Conservation (phyloP, 1,284 basidiomycete genomes). For the Moesziomyces aphidis region DNA sequence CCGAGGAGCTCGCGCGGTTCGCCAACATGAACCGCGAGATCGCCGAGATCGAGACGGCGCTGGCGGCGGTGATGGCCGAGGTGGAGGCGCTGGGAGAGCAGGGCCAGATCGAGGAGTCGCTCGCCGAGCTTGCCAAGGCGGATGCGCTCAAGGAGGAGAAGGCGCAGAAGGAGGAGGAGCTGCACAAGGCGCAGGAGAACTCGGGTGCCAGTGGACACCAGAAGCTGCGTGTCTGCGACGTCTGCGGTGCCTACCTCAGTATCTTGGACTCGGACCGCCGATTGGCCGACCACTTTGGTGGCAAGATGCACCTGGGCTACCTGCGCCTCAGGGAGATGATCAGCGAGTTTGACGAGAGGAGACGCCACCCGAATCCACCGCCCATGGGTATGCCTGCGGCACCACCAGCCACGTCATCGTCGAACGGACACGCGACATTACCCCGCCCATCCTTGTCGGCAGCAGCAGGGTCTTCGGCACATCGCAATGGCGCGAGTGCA, state of each 20-base stretch:
- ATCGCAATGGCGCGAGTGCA: conserved; percentile 10
- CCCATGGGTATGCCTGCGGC: conserved; percentile 36
- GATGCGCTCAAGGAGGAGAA: conserved; percentile 98
- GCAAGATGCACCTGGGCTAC: conserved; percentile 99
- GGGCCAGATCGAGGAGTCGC: conserved; percentile 97
- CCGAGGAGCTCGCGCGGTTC: conserved; percentile 98
- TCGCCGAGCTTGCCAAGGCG: conserved; percentile 95
- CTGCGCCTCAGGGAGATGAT: conserved; percentile 96
- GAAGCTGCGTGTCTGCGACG: conserved; percentile 98
- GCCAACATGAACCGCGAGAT: conserved; percentile 99
- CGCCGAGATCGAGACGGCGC: conserved; percentile 97
- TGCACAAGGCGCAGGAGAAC: conserved; percentile 96
- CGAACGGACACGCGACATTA: conserved; percentile 10
- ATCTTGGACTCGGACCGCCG: conserved; percentile 98
- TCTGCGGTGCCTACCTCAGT: conserved; percentile 97
- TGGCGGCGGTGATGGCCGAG: conserved; percentile 97
- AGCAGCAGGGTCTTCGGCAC: conserved; percentile 3
- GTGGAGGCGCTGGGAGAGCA: conserved; percentile 97
- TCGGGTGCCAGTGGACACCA: conserved; percentile 99
- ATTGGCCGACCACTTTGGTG: conserved; percentile 98
- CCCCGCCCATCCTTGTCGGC: background rate
- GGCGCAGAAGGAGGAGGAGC: conserved; percentile 93
- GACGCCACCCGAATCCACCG: conserved; percentile 35
- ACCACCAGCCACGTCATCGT: conserved; percentile 6
- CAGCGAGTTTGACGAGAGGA: conserved; percentile 72